These are phyloP conservation scores for Colletotrichum theobromicola DNA, from an alignment of 2,329 filamentous ascomycete genomes.

Conservation along the genomic window DNA sequence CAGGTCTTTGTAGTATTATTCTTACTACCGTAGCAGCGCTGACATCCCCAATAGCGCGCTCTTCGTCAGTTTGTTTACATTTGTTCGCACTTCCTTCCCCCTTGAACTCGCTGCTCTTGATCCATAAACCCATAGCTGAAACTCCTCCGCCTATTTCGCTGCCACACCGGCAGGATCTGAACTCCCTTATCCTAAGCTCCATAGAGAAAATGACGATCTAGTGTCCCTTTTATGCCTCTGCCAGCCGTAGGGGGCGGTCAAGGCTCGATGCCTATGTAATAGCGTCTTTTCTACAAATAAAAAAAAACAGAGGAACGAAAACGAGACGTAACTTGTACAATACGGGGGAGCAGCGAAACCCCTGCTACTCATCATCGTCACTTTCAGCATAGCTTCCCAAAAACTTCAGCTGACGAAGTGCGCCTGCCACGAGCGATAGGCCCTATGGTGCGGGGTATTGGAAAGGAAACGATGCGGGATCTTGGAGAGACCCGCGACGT, in stretches of 20 bases:
- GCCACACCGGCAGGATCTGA: conserved; percentile 8
- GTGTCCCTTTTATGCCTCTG: not conserved
- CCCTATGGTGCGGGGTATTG: not conserved
- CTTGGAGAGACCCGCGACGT: not conserved
- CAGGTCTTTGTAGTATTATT: conserved; percentile 6
- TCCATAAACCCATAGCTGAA: not conserved
- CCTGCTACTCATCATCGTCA: not conserved
- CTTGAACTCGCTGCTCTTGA: not conserved
- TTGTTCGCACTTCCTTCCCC: not conserved
- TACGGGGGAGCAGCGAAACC: not conserved
- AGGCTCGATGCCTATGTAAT: not conserved
- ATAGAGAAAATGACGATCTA: not conserved
- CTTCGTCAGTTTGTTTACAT: not conserved
- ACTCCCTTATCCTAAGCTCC: conserved; percentile 8
- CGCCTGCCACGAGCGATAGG: not conserved
- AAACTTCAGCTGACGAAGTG: not conserved
- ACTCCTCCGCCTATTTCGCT: conserved; percentile 7
- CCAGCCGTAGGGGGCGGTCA: not conserved
- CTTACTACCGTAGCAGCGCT: not conserved
- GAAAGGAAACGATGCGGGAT: not conserved
- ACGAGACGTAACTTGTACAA: conserved; percentile 3
- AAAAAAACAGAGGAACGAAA: not conserved
- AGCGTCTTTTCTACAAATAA: conserved; percentile 11
- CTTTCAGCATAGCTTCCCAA: not conserved
- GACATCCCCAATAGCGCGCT: not conserved